Conservation (phyloP, 306 rosid species). For the Vigna reflexopilosa region DNA sequence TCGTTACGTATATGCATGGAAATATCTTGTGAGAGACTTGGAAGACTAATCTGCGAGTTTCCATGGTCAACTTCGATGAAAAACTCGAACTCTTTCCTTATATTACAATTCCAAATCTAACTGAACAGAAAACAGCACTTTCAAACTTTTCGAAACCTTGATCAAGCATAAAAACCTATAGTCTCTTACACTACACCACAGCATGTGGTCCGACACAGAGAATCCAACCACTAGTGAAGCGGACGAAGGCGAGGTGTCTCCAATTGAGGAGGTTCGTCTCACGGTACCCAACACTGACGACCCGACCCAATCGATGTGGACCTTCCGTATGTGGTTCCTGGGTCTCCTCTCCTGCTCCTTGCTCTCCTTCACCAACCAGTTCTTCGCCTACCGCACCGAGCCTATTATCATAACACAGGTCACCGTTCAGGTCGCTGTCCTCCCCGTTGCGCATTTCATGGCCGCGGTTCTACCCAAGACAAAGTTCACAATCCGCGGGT, state of each 20-base stretch:
- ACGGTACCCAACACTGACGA: neutral
- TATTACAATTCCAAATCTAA: too few species aligned
- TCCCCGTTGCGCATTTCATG: slow-evolving; percentile 72
- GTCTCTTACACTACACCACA: too few species aligned
- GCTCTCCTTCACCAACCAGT: slow-evolving; percentile 74
- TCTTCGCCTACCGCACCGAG: slow-evolving; percentile 69
- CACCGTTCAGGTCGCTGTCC: slow-evolving; percentile 63
- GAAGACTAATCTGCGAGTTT: too few species aligned
- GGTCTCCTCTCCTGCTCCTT: slow-evolving; percentile 22
- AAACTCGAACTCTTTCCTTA: too few species aligned
- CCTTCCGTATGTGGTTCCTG: neutral
- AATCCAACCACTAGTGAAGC: neutral
- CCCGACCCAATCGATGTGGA: neutral
- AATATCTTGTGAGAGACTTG: too few species aligned
- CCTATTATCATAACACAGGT: slow-evolving; percentile 62
- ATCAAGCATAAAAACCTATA: too few species aligned
- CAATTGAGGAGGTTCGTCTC: neutral
- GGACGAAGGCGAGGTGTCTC: neutral
- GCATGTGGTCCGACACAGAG: neutral
- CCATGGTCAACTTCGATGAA: too few species aligned
- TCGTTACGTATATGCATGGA: too few species aligned
- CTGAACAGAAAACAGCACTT: too few species aligned
- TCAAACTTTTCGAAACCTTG: too few species aligned
- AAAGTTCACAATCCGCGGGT: slow-evolving; percentile 53
- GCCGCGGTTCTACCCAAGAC: slow-evolving; percentile 52